A percentile compares a stretch with the other conserved stretches of the same genome.
Conservation (phyloP, 1,139 yeast genomes). For the Kodamaea sp. region DNA sequence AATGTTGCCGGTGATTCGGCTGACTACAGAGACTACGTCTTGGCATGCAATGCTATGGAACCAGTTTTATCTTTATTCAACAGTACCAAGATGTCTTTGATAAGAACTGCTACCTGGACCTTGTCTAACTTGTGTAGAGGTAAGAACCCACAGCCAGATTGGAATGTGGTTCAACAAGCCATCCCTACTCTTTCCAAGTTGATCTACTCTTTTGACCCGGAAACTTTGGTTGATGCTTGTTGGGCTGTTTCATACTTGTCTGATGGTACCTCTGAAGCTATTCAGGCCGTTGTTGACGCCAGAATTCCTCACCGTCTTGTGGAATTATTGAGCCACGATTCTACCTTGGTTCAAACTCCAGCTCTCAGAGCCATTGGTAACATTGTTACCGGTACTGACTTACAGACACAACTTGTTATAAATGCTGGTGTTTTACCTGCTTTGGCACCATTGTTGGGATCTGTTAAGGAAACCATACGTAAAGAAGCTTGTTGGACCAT, state of each 20-base stretch:
- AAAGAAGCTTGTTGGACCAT: slow-evolving; percentile 99
- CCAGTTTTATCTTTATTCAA: slow-evolving; percentile 81
- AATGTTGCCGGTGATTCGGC: slow-evolving; percentile 98
- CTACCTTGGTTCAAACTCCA: slow-evolving; percentile 91
- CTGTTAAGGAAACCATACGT: slow-evolving; percentile 88
- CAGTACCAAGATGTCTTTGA: slow-evolving; percentile 79
- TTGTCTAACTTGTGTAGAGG: slow-evolving; percentile 95
- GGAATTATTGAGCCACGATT: slow-evolving; percentile 80
- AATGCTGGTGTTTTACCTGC: slow-evolving; percentile 92
- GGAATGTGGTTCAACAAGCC: slow-evolving; percentile 84
- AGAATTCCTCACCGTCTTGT: slow-evolving; percentile 94
- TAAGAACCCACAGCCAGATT: slow-evolving; percentile 93
- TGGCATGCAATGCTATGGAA: slow-evolving; percentile 82
- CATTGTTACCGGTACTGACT: slow-evolving; percentile 94
- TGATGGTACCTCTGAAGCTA: slow-evolving; percentile 90
- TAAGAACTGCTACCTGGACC: slow-evolving; percentile 98
- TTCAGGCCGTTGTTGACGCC: slow-evolving; percentile 95
- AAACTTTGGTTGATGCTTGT: slow-evolving; percentile 94
- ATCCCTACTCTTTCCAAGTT: slow-evolving; percentile 90
- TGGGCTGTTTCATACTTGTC: slow-evolving; percentile 97
- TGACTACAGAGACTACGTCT: slow-evolving; percentile 82
- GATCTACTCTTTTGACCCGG: slow-evolving; percentile 87
- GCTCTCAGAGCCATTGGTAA: slow-evolving; percentile 97
- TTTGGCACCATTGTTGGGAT: slow-evolving; percentile 73
- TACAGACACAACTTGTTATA: slow-evolving; percentile 92